Conservation (phyloP, 2,329 filamentous ascomycete species). For the Colletotrichum destructivum region DNA sequence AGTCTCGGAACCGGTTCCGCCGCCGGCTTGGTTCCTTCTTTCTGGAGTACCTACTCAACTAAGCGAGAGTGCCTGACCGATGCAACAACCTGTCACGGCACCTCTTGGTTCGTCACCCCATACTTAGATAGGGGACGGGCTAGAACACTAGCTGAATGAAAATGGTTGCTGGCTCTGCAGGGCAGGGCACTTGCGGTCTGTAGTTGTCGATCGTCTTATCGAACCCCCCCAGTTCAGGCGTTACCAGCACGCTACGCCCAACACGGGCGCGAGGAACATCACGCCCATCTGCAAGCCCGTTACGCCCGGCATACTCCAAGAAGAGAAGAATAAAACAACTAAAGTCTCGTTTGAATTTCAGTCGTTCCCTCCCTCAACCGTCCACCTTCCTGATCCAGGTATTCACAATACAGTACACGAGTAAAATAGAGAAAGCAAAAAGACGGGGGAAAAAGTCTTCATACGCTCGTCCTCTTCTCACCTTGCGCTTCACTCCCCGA, state of each 20-base stretch:
- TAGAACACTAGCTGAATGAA: too few species aligned
- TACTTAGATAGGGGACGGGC: too few species aligned
- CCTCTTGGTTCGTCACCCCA: too few species aligned
- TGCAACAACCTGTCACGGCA: too few species aligned
- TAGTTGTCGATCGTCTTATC: background rate
- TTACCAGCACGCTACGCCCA: background rate
- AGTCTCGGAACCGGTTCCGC: too few species aligned
- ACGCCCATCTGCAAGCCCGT: background rate
- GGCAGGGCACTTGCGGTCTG: background rate
- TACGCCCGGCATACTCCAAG: background rate
- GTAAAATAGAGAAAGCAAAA: conserved; percentile 19
- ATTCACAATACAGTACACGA: conserved; percentile 44
- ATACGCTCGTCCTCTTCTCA: conserved; percentile 31
- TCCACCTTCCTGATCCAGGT: conserved; percentile 32
- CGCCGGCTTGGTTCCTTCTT: too few species aligned
- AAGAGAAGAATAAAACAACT: conserved; percentile 17
- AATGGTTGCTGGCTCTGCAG: too few species aligned
- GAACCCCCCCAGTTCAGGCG: background rate
- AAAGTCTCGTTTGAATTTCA: conserved; percentile 34
- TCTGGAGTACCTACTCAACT: too few species aligned
- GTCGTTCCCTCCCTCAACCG: conserved; percentile 12
- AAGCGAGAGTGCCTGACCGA: too few species aligned
- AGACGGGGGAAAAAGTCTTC: conserved; percentile 8
- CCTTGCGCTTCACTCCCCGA: background rate
- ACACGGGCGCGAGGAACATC: background rate